Evolutionary conservation across 352 stramenopile species (phyloP), one percentile per base, ranked within the genome.

Genomic region (Phytophthora pinifolia): DNA sequence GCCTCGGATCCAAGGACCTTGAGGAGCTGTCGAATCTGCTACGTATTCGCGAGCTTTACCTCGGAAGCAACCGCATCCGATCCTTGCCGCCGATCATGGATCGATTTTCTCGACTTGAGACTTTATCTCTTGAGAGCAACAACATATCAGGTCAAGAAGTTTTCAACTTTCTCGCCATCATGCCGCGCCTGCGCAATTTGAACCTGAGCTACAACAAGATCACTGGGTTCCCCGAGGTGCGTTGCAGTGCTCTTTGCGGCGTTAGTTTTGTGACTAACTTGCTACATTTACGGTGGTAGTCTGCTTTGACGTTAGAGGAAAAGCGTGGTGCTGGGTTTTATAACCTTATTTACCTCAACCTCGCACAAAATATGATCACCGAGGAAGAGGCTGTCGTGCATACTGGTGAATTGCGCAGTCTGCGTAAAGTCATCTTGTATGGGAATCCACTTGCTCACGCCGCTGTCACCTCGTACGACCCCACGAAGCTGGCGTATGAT

Each of bases 141-240:
- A 83, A 73, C 41, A 78, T 93, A n/a, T 44, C 59, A 1, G 79
- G 77, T 7, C 59, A 78, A 17, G 77, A 84, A 22, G 65, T 88
- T n/a, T 91, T 93, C 58, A 59, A 75, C 2, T 77, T 91, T n/a
- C 63, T 93, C 12, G 44, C 73, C 10, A 79, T 89, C 31, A 66
- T 83, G 49, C 83, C 83, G 3, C 75, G 79, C 0, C 59, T 93
- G 12, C 72, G 72, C 7, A 88, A 88, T 22, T 65, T 93, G 43
- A 91, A 93, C 39, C 32, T 93, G n/a, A 89, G 74, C 27, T 72
- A 89, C 49, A 93, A 93, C 65, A 88, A 85, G 43, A 67, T 93
- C 52, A 83, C 74, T 9, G 58, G 67, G 3, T 90, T 93, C 37
- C 79, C 78, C 3, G 80, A 92, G 67, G 75, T 88, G 34, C 29